A percentile compares a stretch with the other conserved stretches of the same genome.
phyloP scores from a whole-genome alignment of 2,329 filamentous ascomycete genomes.

The Cladophialophora yegresii region DNA sequence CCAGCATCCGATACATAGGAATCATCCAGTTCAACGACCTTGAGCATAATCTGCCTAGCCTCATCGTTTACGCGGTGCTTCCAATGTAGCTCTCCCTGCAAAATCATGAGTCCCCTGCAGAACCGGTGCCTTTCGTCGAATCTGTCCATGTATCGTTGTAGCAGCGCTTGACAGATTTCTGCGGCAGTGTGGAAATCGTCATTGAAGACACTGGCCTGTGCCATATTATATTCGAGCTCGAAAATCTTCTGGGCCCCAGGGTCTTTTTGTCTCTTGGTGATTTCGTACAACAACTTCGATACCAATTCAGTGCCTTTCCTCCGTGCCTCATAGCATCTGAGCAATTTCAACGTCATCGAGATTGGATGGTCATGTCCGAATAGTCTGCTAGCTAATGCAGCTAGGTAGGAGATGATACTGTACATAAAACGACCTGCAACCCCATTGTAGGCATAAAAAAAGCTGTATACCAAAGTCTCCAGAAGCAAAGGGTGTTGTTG shows the following conservation, averaged over 20 bases:
- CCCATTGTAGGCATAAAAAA: not conserved
- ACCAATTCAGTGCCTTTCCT: not conserved
- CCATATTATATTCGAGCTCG: not conserved
- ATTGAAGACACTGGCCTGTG: too few relatives aligned
- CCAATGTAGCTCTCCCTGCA: not conserved
- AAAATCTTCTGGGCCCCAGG: not conserved
- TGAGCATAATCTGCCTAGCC: not conserved
- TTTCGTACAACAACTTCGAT: conserved; percentile 6
- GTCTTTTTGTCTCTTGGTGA: conserved; percentile 1
- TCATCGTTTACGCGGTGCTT: not conserved
- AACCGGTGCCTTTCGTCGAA: not conserved
- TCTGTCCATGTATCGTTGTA: not conserved
- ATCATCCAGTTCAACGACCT: not conserved
- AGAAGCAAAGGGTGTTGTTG: not conserved
- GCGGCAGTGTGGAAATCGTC: not conserved
- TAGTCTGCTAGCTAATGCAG: conserved; percentile 6
- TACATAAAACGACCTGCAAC: not conserved
- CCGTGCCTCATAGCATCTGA: not conserved
- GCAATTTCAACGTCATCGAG: conserved; percentile 11
- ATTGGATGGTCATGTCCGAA: conserved; percentile 15
- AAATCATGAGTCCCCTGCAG: not conserved
- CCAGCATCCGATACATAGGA: not conserved
- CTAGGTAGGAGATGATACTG: conserved; percentile 1
- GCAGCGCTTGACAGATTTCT: not conserved
- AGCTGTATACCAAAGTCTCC: not conserved